Conservation (phyloP, 2,329 filamentous ascomycete genomes). For the Gliomastix tumulicola region DNA sequence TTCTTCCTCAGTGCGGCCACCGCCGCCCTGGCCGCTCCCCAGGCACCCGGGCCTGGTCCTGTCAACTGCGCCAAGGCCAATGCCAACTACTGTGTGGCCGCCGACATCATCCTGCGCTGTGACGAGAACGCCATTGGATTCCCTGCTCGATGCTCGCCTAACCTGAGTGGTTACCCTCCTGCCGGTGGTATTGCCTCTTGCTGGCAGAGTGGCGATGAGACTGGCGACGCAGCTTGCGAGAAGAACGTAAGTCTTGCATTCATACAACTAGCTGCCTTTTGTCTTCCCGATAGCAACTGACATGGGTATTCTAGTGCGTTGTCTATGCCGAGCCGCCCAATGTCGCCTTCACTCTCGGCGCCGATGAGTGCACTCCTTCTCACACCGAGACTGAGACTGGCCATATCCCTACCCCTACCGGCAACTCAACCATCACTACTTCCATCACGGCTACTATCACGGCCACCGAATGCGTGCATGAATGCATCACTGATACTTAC, state of each 20-base stretch:
- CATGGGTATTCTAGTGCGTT: slow-evolving; percentile 25
- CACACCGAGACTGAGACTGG: slow-evolving; percentile 9
- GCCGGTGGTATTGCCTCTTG: slow-evolving; percentile 27
- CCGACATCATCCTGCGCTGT: slow-evolving; percentile 41
- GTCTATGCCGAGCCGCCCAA: slow-evolving; percentile 31
- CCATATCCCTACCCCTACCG: not conserved
- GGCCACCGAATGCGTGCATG: not conserved
- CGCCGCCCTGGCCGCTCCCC: slow-evolving; percentile 26
- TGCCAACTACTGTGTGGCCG: slow-evolving; percentile 33
- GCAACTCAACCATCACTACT: slow-evolving; percentile 6
- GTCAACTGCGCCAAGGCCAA: slow-evolving; percentile 30
- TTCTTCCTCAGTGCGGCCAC: slow-evolving; percentile 20
- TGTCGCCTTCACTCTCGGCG: slow-evolving; percentile 29
- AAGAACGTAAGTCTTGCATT: slow-evolving; percentile 33
- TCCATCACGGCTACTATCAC: slow-evolving; percentile 9
- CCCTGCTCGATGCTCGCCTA: slow-evolving; percentile 34
- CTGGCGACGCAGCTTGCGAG: slow-evolving; percentile 38
- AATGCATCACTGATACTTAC: not conserved
- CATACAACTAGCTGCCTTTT: not conserved
- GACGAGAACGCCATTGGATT: slow-evolving; percentile 25
- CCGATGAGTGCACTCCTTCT: slow-evolving; percentile 23
- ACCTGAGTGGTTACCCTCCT: slow-evolving; percentile 34
- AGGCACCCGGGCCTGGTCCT: no score
- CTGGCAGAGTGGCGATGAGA: slow-evolving; percentile 26
- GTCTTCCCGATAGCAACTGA: not conserved